Base-by-base conservation (phyloP, 2,329 filamentous ascomycete species). In the Botrytis elliptica region DNA sequence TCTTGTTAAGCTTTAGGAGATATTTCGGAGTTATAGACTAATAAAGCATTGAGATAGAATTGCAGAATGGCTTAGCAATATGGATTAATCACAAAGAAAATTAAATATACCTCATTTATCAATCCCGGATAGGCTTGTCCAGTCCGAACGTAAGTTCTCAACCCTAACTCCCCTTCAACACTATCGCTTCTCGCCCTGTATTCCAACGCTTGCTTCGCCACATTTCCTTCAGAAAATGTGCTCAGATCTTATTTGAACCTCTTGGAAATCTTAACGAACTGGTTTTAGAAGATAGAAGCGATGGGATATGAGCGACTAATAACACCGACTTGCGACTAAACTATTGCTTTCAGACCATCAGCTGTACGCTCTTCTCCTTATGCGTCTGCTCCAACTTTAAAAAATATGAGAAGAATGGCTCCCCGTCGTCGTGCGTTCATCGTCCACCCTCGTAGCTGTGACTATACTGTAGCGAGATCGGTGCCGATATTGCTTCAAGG, bases 401-500 rank as follows among this genome's bases (percentile, higher is more conserved):
- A 2, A 1, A 97, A 88, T 3, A 97, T 46, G 4, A 46, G 87
- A 0, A 97, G 85, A 16, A 97, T 92, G 0, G 93, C 93, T 33
- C 93, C 92, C 94, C 94, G 97, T 0, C 90, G 89, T 79, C 95
- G 93, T 57, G 93, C 93, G 62, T 97, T 92, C 77, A 95, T 92
- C 74, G 97, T 87, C 70, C 96, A 94, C 81, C 92, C 92, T 80
- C 94, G 92, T 12, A 97, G 85, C 79, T 96, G 91, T 16, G 84
- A 85, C 81, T 97, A 93, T 0, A 97, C 87, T 16, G 86, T 89
- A 14, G 89, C 86, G 0, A 92, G 90, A 79, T 94, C 91, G 0
- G 92, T 94, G 29, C 93, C 93, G 0, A 97, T 69, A 29, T 69
- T 22, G 40, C 38, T 69, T 25, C 38, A 57, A 33, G 22, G 38